Percentiles rank a stretch among this genome's conserved stretches.
Evolutionary conservation across 495 filamentous ascomycete genomes (phyloP).

Genomic region (Penicillium waksmanii): DNA sequence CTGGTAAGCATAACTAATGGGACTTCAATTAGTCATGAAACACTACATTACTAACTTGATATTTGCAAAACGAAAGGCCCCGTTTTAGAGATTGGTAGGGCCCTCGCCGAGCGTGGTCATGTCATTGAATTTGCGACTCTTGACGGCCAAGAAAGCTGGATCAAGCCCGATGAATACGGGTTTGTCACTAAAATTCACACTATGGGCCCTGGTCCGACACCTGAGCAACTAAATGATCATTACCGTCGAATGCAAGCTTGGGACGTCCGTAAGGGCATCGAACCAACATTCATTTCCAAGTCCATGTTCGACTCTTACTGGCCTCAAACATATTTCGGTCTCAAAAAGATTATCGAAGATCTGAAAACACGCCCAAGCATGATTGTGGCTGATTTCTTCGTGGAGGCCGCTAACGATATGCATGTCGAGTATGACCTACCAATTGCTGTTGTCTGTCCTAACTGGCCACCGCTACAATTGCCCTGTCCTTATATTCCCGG

Average conservation of each 20-base stretch:
- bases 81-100: constrained; percentile 40
- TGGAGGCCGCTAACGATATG: constrained; percentile 42
- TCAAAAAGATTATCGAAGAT: constrained; percentile 29
- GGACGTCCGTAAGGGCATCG: constrained; percentile 33
- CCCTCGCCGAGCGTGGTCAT: constrained; percentile 40
- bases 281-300: constrained; percentile 32
- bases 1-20: constrained; percentile 25
- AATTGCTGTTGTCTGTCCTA: constrained; percentile 40
- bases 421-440: constrained; percentile 34
- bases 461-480: constrained; percentile 41
- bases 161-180: constrained; percentile 21
- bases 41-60: constrained; percentile 6
- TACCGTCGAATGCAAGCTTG: constrained; percentile 35
- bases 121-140: constrained; percentile 43
- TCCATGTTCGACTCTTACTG: constrained; percentile 42
- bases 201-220: constrained; percentile 22
- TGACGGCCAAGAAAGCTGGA: constrained; percentile 38
- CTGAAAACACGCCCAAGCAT: constrained; percentile 30
- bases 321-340: constrained; percentile 36
- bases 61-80: constrained; percentile 24
- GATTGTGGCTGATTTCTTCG: constrained; percentile 44
- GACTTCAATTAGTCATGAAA: constrained; percentile 1
- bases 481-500: constrained; percentile 42
- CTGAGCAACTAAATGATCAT: constrained; percentile 27
- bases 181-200: constrained; percentile 33